These are phyloP conservation scores for Colletotrichum endophyticum DNA, from an alignment of 2,329 filamentous ascomycete genomes.

Conservation along the genomic window DNA sequence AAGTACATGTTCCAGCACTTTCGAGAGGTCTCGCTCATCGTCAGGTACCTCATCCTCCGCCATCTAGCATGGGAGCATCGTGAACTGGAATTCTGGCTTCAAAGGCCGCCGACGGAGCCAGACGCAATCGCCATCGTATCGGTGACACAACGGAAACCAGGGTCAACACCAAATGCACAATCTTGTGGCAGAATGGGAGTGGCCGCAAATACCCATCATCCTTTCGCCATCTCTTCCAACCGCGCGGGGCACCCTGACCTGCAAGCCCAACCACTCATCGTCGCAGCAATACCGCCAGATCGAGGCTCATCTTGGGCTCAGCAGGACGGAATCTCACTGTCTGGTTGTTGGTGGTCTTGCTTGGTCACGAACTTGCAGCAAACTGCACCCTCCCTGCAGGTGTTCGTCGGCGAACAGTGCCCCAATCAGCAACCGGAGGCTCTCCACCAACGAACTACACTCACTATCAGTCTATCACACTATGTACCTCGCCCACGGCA, in stretches of 20 bases:
- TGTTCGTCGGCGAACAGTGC: background rate
- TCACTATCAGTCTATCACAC: background rate
- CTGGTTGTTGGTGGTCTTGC: background rate
- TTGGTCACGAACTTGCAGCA: background rate
- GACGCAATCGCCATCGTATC: background rate
- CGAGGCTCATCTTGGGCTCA: background rate
- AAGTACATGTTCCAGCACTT: conserved; percentile 4
- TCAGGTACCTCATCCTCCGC: background rate
- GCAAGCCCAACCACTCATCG: background rate
- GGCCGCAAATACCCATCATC: background rate
- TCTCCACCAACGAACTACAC: background rate
- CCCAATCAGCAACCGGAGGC: background rate
- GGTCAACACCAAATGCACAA: background rate
- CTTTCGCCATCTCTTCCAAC: background rate
- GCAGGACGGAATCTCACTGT: background rate
- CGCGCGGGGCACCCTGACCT: background rate
- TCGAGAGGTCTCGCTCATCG: background rate
- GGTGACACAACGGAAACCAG: background rate
- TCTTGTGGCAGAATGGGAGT: background rate
- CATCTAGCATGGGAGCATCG: background rate
- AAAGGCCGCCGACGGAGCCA: background rate
- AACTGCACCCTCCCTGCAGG: conserved; percentile 12
- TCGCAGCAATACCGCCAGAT: background rate
- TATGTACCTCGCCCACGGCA: background rate
- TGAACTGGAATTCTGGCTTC: background rate